Base-by-base conservation (phyloP, 2,329 filamentous ascomycete species). In the Colletotrichum chlorophyti region DNA sequence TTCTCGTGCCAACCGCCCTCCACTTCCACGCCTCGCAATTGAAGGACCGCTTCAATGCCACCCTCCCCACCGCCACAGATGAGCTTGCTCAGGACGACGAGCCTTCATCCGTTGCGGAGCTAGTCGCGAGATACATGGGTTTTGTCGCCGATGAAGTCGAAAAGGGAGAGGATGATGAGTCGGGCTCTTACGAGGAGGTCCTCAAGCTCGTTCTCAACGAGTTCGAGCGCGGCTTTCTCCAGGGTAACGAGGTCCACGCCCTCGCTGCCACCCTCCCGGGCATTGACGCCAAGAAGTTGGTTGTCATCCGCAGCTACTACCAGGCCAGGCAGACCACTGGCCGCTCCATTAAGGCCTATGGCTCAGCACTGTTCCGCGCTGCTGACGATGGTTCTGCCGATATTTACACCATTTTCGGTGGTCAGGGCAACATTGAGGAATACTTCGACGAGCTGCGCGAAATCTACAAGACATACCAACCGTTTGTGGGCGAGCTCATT, bases 381-480 rank as follows among this genome's bases (percentile, higher is more conserved):
- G 92, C 92, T 9, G 88, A 90, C 42, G 93, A 97, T 63, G 89
- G 86, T 62, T 87, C 88, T 53, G 93, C 93, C 52, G 89, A 86
- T 67, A 85, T 99, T 60, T 99, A 97, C 79, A 93, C 89, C 64
- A 93, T 99, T 62, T 97, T 98, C 66, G 95, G 95, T 60, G 95
- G 95, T 6, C 95, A 99, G 74, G 95, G 95, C 67, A 99, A 99
- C 76, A 98, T 99, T 64, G 94, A 99, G 76, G 96, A 99, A 78
- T 99, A 99, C 78, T 99, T 99, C 69, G 94, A 99, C 66, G 95
- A 99, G 79, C 85, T 99, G 62, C 88, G 95, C 54, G 90, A 96
- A 73, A 85, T 98, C 58, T 94, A 94, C 79, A 87, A 83, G 68
- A 97, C 93, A 59, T 99, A 99, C 77, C 89, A 91, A 11, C 90